Conservation (phyloP, 176 grass and related monocot genomes). For the Ensete glaucum region DNA sequence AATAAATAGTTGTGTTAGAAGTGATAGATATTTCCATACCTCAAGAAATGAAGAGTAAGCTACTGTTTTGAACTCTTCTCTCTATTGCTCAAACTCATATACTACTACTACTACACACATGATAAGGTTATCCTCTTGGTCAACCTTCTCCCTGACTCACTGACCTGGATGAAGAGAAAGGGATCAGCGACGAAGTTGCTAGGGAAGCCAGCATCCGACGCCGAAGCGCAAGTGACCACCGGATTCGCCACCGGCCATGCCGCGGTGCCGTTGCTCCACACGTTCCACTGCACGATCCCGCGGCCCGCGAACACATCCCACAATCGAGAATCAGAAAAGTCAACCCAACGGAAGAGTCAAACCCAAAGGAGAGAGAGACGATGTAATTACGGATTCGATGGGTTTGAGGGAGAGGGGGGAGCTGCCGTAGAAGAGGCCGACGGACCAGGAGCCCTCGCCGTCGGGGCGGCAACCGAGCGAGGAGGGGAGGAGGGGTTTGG, state of each 20-base stretch:
- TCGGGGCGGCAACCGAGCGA: conserved; percentile 47
- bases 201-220: conserved; percentile 35
- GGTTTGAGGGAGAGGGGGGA: conserved; percentile 62
- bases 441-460: conserved; percentile 79
- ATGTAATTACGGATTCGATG: conserved; percentile 45
- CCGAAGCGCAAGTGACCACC: conserved; percentile 53
- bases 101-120: too few relatives aligned
- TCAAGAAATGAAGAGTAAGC: too few relatives aligned
- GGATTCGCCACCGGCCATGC: conserved; percentile 87
- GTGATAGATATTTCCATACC: neutral
- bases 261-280: conserved; percentile 37
- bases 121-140: too few relatives aligned
- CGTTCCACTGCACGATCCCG: conserved; percentile 38
- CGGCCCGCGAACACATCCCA: neutral
- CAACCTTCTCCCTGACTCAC: neutral
- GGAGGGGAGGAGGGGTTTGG: neutral
- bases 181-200: conserved; percentile 88
- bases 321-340: neutral
- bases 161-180: conserved; percentile 83
- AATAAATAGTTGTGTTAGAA: neutral
- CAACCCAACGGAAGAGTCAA: neutral
- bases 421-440: conserved; percentile 59
- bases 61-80: too few relatives aligned
- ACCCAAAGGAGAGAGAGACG: neutral
- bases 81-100: too few relatives aligned